Evolutionary conservation across 371 early-diverging fungal species (phyloP), one percentile per base, ranked within the genome.

Genomic region (Coemansia sp.): DNA sequence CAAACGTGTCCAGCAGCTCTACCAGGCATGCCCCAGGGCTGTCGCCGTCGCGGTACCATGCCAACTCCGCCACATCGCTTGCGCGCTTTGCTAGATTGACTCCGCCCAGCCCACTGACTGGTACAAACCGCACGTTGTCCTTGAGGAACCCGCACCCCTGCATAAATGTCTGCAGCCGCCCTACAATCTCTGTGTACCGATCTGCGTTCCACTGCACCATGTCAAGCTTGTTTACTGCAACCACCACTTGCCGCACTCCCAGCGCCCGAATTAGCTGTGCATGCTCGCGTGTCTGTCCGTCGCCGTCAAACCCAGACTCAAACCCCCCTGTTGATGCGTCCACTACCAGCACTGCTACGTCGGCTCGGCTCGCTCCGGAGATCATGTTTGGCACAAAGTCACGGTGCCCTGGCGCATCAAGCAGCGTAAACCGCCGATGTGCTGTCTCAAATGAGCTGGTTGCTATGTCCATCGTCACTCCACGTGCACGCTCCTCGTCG

Each of bases 381-480:
- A 99, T 99, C 99, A 99, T 99, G 78, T 95, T 96, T n/a, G 98
- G 95, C 52, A 99, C 92, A 82, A 98, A 99, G 82, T 98, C 97
- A 53, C 95, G 89, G 80, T 99, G 99, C 0, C 99, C 99, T 8
- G 99, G 99, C 0, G 99, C 97, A 82, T 98, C 99, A 64, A 98
- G 68, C 9, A 98, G 64, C 1, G 94, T 96, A 72, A 94, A 96
- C 21, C 81, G 75, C 21, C 92, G 86, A 59, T 90, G 80, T 6
- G 78, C 79, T 0, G 98, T 94, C 60, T 93, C 90, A 82, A 99
- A 98, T 58, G 87, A 85, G 33, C 90, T 92, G 72, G 90, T 91
- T 33, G 92, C 99, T 71, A 96, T 88, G 71, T 98, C 97, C 86
- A 98, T 96, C 0, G 98, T 98, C 33, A 97, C 91, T n/a, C 99